Evolutionary conservation across 257 asterid species (phyloP), one percentile per base, ranked within the genome.

Genomic region (Scutellaria galericulata): DNA sequence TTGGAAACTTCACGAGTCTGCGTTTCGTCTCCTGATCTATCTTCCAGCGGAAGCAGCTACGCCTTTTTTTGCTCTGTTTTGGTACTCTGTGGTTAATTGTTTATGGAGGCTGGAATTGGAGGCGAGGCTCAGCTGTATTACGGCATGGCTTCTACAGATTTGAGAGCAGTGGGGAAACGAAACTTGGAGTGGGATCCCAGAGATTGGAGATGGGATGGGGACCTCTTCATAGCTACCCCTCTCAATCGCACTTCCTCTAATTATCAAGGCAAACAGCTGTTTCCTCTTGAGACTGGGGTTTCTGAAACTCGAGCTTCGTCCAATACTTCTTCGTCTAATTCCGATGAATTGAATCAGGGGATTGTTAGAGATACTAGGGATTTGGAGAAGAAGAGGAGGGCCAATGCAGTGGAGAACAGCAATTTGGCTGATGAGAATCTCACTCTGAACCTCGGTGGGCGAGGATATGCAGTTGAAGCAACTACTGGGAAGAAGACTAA

Each of bases 141-240:
- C 58, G 83, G 83, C 35, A 20, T 83, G 79, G 74, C 84, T 66
- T 59, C 90, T 7, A 42, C 82, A 9, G 85, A 76, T 77, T 82
- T 85, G 73, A 64, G 77, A 60, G 75, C 68, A 12, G 66, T 60
- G 52, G 81, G 85, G 62, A 81, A 81, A 48, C 79, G 83, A 42
- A 79, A 67, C 59, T 66, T 70, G 72, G 97, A 91, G 20, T 91
- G 97, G 97, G 95, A 91, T 86, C 88, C 86, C 10, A 72, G 72
- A 40, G 80, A 80, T 7, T 91, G 97, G 96, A 86, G 81, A 75
- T 91, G 97, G 97, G 91, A 91, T 41, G 91, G 95, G 5, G 88
- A 89, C 77, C 91, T 91, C 45, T 87, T 89, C 77, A 54, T 83
- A 15, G 96, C 96, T 31, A 86, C 87, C 8, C 88, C 89, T 58